Evolutionary conservation across 1,284 basidiomycete species (phyloP), one percentile per base, ranked within the genome.

Genomic region (Neolentinus lepideus): DNA sequence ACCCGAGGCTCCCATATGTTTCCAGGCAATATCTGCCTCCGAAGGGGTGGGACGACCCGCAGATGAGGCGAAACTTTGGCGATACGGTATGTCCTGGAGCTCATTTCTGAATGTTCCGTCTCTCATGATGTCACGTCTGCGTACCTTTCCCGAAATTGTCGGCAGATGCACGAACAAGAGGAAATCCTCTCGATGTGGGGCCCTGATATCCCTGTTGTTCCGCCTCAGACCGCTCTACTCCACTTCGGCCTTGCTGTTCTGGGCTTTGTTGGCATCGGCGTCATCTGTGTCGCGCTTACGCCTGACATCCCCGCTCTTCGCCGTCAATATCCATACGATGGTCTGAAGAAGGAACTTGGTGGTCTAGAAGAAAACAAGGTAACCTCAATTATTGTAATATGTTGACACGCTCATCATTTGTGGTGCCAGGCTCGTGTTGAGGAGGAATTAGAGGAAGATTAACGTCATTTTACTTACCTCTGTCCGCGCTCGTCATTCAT

Each of bases 131-230:
- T 38, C 21, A 11, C 43, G 31, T 51, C 36, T 16, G 12, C 31
- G 31, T 10, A 53, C 54, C 16, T 48, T 27, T 57, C 52, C 53
- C 57, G 46, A 52, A 45, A 38, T 43, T 48, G 56, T 56, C 50
- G 38, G 38, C 64, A 94, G 91, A 68, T 94, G 33, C 91, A 92
- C 62, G 90, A 92, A 70, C 79, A 84, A 65, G 90, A 94, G 62
- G 92, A 95, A 65, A 74, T 88, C 22, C 73, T 89, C 58, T 88
- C 87, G 48, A 91, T 94, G 88, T 94, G 90, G 91, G 88, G 89
- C 48, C 92, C 91, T 16, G 92, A 95, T 65, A 75, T 83, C 47
- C 77, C 88, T 48, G 69, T 71, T 43, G 71, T 88, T 19, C 70
- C 76, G 19, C 81, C 85, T 36, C 68, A 73, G 16, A 76, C 67